Evolutionary conservation across 2,329 filamentous ascomycete genomes (phyloP).

Genomic region (Neofusicoccum cordaticola): DNA sequence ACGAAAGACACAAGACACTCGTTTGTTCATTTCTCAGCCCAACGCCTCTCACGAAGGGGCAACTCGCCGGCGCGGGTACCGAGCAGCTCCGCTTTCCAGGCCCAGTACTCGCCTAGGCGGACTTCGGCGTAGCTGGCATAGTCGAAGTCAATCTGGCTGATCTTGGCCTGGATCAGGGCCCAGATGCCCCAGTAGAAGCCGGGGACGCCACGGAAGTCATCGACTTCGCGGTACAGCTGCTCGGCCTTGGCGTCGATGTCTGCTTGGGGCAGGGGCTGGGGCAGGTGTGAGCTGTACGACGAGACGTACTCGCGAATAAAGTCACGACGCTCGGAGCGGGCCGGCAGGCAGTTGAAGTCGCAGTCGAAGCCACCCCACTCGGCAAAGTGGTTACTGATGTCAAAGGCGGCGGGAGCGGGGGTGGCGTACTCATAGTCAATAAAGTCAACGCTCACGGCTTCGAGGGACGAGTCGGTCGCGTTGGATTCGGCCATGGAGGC

Average conservation of each 20-base stretch:
- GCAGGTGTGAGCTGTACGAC: constrained; percentile 57
- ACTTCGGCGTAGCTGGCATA: constrained; percentile 88
- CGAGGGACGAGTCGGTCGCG: constrained; percentile 13
- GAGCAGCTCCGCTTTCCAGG: constrained; percentile 74
- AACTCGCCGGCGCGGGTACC: constrained; percentile 63
- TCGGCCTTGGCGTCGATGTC: constrained; percentile 34
- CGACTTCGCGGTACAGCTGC: constrained; percentile 75
- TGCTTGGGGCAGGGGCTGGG: constrained; percentile 20
- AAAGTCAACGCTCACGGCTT: constrained; percentile 62
- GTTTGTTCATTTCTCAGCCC: constrained; percentile 57
- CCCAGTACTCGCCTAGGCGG: constrained; percentile 86
- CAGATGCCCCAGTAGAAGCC: constrained; percentile 93
- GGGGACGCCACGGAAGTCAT: constrained; percentile 82
- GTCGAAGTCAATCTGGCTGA: constrained; percentile 95
- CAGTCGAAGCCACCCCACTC: constrained; percentile 98
- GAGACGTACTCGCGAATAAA: constrained; percentile 83
- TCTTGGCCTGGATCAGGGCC: constrained; percentile 90
- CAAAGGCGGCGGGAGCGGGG: constrained; percentile 90
- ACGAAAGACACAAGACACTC: neutral
- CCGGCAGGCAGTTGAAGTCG: constrained; percentile 81
- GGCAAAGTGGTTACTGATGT: constrained; percentile 96
- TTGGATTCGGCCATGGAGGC: constrained; percentile 26
- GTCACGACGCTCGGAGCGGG: constrained; percentile 67
- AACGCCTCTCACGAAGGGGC: constrained; percentile 74
- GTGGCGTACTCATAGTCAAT: constrained; percentile 99